Base-by-base conservation (phyloP, 495 filamentous ascomycete species). In the Penicillium longicatenatum region DNA sequence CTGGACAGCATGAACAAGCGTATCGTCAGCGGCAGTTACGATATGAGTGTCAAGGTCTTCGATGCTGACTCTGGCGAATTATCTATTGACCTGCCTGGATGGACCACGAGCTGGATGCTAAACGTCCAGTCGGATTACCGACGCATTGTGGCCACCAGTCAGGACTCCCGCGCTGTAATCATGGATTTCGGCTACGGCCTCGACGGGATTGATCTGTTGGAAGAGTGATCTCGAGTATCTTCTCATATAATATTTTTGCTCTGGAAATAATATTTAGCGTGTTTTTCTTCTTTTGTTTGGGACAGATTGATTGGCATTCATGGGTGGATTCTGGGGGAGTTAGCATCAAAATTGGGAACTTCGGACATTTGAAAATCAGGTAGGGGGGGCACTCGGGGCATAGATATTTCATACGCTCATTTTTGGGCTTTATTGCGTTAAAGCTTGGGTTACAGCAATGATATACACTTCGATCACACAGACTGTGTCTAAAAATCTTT, bases 101-200 rank as follows among this genome's bases (percentile, higher is more conserved):
- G 91, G 91, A 94, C 96, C 39, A 87, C 88, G 16, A 96, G 91
- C 65, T 98, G 95, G 95, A 95, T 97, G 63, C 73, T 98, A 42
- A 91, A 89, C 58, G 94, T 95, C 24, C 97, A 98, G 75, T 89
- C 89, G 31, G 94, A 98, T 70, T 97, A 97, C 69, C 80, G 93
- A 47, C 83, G 94, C 35, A 92, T 98, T 55, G 87, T 98, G 44
- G 91, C 89, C 54, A 96, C 95, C 0, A 93, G 91, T 42, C 94
- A 98, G 73, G 93, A 98, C 64, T 88, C 91, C 10, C 86, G 93
- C 61, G 89, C 90, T 30, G 77, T 97, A 21, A 86, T 98, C n/a
- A 84, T 98, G 78, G 94, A 98, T 76, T 81, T 81, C 69, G 82
- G 75, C 50, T 79, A 78, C 63, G 75, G 74, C 31, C 60, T 82